A percentile compares a stretch with the other conserved stretches of the same genome.
Evolutionary conservation across 1,284 basidiomycete genomes (phyloP).

Genomic region (Anthracocystis panici-leucophaei): DNA sequence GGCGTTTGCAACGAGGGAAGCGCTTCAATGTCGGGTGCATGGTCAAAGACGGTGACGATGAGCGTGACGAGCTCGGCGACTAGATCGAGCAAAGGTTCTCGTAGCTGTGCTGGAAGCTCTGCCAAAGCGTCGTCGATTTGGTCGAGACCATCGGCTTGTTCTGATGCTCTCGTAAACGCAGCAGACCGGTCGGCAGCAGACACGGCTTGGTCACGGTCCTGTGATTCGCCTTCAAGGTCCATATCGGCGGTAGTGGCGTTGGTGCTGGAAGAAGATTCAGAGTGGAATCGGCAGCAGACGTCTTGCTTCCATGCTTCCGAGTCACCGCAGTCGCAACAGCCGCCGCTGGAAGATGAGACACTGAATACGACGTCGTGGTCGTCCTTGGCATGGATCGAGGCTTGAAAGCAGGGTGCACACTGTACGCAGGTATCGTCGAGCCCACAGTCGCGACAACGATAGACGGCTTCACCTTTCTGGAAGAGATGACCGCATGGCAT

Average conservation of each 20-base stretch:
- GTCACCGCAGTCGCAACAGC: slow-evolving; percentile 69
- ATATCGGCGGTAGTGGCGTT: slow-evolving; percentile 21
- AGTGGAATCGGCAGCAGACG: slow-evolving; percentile 64
- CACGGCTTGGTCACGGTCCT: slow-evolving; percentile 2
- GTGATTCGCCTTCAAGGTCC: slow-evolving; percentile 37
- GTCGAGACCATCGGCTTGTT: slow-evolving; percentile 34
- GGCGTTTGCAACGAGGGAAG: slow-evolving; percentile 72
- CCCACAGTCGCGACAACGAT: slow-evolving; percentile 68
- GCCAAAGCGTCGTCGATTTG: slow-evolving; percentile 35
- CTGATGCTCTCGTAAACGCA: not conserved
- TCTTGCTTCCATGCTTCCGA: slow-evolving; percentile 67
- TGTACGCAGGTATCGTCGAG: slow-evolving; percentile 69
- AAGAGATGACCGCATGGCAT: slow-evolving; percentile 70
- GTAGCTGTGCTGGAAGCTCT: slow-evolving; percentile 72
- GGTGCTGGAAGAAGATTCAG: slow-evolving; percentile 14
- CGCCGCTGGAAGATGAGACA: slow-evolving; percentile 61
- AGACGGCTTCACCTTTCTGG: slow-evolving; percentile 69
- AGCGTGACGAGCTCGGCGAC: slow-evolving; percentile 85
- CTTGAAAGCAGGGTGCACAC: slow-evolving; percentile 66
- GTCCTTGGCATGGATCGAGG: slow-evolving; percentile 60
- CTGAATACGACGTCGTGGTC: slow-evolving; percentile 67
- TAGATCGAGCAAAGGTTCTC: slow-evolving; percentile 79
- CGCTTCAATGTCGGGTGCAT: slow-evolving; percentile 82
- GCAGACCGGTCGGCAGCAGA: not conserved
- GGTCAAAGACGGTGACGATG: slow-evolving; percentile 84